Evolutionary conservation across 2,329 filamentous ascomycete species (phyloP).

Genomic region (Pseudofabraea citricarpa): DNA sequence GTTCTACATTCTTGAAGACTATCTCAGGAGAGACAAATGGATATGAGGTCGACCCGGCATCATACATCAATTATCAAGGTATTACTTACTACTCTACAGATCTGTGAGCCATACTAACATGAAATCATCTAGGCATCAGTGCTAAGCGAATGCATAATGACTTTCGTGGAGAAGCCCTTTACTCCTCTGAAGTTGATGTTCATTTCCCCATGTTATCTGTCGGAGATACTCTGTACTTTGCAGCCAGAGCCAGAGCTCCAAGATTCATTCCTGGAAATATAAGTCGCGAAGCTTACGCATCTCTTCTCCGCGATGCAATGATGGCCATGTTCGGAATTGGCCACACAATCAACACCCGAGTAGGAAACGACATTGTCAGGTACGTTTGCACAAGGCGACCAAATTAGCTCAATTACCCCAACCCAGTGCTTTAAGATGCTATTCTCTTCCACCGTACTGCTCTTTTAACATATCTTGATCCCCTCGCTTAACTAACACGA

Average conservation of each 20-base stretch:
- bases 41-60: constrained; percentile 43
- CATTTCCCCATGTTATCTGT: constrained; percentile 74
- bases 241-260: constrained; percentile 62
- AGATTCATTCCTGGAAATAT: constrained; percentile 57
- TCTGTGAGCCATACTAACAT: constrained; percentile 32
- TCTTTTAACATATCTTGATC: no score
- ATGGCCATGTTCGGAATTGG: constrained; percentile 68
- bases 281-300: constrained; percentile 45
- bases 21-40: constrained; percentile 50
- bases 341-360: constrained; percentile 66
- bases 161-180: not conserved
- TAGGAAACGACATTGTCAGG: constrained; percentile 65
- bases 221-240: constrained; percentile 68
- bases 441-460: no score
- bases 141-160: constrained; percentile 41
- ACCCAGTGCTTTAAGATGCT: no score
- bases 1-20: constrained; percentile 58
- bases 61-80: constrained; percentile 57
- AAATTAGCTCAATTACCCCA: no score
- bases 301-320: constrained; percentile 44
- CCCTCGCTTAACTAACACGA: no score
- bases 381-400: no score
- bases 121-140: constrained; percentile 44
- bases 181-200: constrained; percentile 63
- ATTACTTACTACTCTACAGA: no score